Evolutionary conservation across 345 rosid species (phyloP), one percentile per base, ranked within the genome.

Genomic region (Schrenkiella parvula): DNA sequence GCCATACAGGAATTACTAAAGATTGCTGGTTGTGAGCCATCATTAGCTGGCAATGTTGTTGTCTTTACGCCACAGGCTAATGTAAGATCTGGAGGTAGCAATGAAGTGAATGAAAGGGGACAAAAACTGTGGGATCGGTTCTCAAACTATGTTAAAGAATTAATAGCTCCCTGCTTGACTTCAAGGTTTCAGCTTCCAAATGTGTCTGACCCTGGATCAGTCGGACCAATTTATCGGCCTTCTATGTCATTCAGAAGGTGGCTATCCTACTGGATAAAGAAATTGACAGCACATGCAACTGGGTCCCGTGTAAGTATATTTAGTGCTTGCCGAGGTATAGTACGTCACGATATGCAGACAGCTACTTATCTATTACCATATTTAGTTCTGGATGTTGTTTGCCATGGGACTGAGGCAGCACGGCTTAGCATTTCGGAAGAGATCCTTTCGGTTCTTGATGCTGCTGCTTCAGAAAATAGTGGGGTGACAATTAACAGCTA

Each of bases 11-110:
- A 93, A 77, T 82, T 91, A 81, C 85, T 93, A 52, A 89, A 93
- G 84, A 82, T 93, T 80, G 97, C 97, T 66, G 98, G 98, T 66
- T 93, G 98, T 81, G 92, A 86, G 80, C 95, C 97, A 81, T 91
- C 97, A 12, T 75, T 93, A 54, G 95, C 90, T 84, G 91, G 83
- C 72, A 88, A 82, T 82, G 80, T 70, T 80, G 74, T 73, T 73
- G 62, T 83, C 77, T 82, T 81, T 68, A 71, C 57, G 23, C 77
- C 83, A 29, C 81, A 80, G 41, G 83, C n/a, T n/a, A 81, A 35
- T 59, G 63, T 50, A 76, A 54, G 66, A 46, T 35, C 77, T 64
- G 82, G 60, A 70, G 55, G 70, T 69, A 70, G 74, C 56, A 60
- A 70, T 77, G 84, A 79, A 76, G 78, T 78, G 78, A 73, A 80